Evolutionary conservation across 345 rosid species (phyloP).

Genomic region (Eutrema yunnanense): DNA sequence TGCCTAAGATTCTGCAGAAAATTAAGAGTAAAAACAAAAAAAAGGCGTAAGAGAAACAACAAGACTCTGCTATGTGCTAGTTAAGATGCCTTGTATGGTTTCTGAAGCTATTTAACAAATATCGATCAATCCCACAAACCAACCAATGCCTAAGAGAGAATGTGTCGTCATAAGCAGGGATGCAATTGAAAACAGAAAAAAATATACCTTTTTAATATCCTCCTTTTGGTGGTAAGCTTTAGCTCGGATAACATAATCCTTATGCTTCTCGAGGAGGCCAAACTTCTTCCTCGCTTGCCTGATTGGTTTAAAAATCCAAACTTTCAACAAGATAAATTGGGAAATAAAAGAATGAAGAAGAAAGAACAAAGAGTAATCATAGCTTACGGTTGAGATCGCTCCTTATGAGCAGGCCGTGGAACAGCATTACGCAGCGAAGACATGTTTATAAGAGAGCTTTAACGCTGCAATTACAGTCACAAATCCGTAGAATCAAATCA

Average conservation of each 20-base stretch:
- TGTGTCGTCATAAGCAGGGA: background rate
- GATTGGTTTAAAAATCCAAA: background rate
- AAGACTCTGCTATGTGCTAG: background rate
- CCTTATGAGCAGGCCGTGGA: slow-evolving; percentile 68
- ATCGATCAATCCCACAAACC: background rate
- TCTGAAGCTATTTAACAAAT: background rate
- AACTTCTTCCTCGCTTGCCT: slow-evolving; percentile 67
- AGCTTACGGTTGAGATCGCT: slow-evolving; percentile 86
- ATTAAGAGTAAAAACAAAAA: background rate
- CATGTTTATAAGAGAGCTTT: slow-evolving; percentile 37
- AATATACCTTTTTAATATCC: slow-evolving; percentile 45
- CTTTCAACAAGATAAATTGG: background rate
- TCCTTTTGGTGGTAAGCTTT: slow-evolving; percentile 66
- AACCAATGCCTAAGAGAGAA: background rate
- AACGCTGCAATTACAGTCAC: slow-evolving; percentile 14
- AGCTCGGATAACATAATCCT: slow-evolving; percentile 81
- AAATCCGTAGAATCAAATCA: background rate
- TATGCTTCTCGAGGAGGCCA: slow-evolving; percentile 89
- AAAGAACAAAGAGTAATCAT: background rate
- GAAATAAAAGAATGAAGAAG: background rate
- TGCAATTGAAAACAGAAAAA: background rate
- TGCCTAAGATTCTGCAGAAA: slow-evolving; percentile 57
- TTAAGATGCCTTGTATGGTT: background rate
- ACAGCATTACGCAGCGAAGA: slow-evolving; percentile 72
- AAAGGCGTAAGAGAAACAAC: background rate